Evolutionary conservation across 495 filamentous ascomycete genomes (phyloP), one percentile per base, ranked within the genome.

Genomic region (Annulohypoxylon moriforme): DNA sequence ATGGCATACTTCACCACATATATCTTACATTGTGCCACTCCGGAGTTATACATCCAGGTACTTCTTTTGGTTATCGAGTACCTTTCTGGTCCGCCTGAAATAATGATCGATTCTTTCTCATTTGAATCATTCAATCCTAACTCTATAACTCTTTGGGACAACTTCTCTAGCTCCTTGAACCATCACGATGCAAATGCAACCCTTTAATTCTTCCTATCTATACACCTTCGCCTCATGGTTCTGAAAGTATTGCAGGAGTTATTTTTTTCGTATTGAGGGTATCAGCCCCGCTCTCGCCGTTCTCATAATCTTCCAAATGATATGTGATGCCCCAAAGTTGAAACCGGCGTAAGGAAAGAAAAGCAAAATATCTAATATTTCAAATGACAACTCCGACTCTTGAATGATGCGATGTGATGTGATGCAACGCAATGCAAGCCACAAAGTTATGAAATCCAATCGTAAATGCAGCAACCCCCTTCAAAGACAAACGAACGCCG

Each of bases 171-270:
- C 25, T 61, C 22, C 55, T 27, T 57, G 49, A 60, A 46, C 61
- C 36, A 24, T 57, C 44, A 10, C 44, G 67, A 72, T 72, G 50
- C 61, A 61, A 46, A 72, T 72, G 58, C 61, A 57, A 52, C 52
- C 64, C 44, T 60, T 47, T 57, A 62, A 47, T 50, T 40, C 57
- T 46, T 44, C 20, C 42, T 29, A 13, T 64, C 64, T 72, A 59
- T 67, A 34, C 56, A 52, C 20, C 46, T 49, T 34, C 14, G 34
- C 42, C 65, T 64, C 18, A 20, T 52, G 56, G 20, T 55, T 31
- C 49, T 50, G 34, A 24, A 9, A 13, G 13, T 34, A 50, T 29
- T 31, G 11, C 13, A 13, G 24, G 9, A 7, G 31, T 57, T 7
- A n/a, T n/a, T 27, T 52, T 52, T 50, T 27, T 38, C 27, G 14